Conservation (phyloP, 2,329 filamentous ascomycete genomes). For the Calonectria hawksworthii region DNA sequence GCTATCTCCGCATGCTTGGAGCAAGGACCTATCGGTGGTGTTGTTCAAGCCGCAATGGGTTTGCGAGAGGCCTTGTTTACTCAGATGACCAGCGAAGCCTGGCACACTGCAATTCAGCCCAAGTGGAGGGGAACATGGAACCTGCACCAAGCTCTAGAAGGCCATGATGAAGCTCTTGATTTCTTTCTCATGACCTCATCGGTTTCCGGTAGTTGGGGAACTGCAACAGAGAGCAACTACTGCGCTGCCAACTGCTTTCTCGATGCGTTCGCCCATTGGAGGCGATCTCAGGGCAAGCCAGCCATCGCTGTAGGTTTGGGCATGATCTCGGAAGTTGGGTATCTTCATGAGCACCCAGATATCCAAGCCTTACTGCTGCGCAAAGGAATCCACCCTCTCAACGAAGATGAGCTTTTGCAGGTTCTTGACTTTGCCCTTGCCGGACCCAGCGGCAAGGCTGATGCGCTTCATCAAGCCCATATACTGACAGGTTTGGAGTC, state of each 20-base stretch:
- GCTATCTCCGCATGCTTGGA: not conserved
- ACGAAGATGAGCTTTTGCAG: not conserved
- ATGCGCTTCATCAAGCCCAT: not conserved
- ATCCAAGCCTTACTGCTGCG: not conserved
- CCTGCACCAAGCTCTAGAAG: constrained; percentile 39
- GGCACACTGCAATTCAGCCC: constrained; percentile 38
- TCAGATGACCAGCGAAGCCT: constrained; percentile 5
- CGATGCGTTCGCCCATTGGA: constrained; percentile 37
- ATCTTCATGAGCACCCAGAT: not conserved
- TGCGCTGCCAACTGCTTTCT: constrained; percentile 50
- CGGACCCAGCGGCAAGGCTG: not conserved
- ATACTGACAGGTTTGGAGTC: not conserved
- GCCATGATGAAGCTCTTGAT: constrained; percentile 38
- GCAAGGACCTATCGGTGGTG: constrained; percentile 32
- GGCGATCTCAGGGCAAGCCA: constrained; percentile 3
- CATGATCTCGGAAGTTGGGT: constrained; percentile 35
- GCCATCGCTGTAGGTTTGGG: constrained; percentile 30
- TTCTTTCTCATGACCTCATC: constrained; percentile 56
- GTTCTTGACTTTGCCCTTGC: not conserved
- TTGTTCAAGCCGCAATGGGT: constrained; percentile 42
- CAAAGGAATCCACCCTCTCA: not conserved
- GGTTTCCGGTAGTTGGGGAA: constrained; percentile 49
- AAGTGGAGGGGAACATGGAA: constrained; percentile 49
- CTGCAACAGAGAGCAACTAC: constrained; percentile 56
- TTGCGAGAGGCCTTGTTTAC: constrained; percentile 21